A percentile compares a stretch with the other conserved stretches of the same genome.
Evolutionary conservation across 1,284 basidiomycete species (phyloP).

Genomic region (Ceratobasidium sp.): DNA sequence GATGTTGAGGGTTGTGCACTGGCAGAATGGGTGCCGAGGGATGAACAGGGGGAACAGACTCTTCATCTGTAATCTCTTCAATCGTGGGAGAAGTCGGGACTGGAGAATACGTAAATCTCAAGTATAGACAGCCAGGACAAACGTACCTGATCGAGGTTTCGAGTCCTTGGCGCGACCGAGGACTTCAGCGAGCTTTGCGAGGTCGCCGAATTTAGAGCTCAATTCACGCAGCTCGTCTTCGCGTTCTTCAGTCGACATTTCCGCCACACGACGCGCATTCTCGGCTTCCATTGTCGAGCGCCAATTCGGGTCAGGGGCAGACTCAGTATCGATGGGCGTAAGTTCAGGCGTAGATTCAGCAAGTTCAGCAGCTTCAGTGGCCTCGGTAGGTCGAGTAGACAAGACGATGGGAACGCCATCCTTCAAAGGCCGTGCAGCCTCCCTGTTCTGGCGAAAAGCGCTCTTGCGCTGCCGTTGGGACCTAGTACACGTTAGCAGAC

Average conservation of each 20-base stretch:
- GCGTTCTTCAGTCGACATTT: slow-evolving; percentile 65
- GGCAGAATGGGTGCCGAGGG: not conserved
- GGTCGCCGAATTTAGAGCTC: slow-evolving; percentile 68
- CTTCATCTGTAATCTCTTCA: slow-evolving; percentile 33
- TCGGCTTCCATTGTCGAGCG: slow-evolving; percentile 57
- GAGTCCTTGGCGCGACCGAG: slow-evolving; percentile 61
- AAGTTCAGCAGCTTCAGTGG: no score
- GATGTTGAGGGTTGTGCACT: slow-evolving; percentile 4
- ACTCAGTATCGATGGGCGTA: no score
- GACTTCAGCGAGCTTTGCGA: slow-evolving; percentile 66
- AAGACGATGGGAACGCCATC: slow-evolving; percentile 29
- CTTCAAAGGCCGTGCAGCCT: slow-evolving; percentile 26
- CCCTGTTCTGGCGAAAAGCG: slow-evolving; percentile 37
- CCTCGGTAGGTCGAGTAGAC: no score
- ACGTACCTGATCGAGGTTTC: slow-evolving; percentile 49
- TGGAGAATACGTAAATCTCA: slow-evolving; percentile 32
- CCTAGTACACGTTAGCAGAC: not conserved
- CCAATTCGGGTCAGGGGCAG: slow-evolving; percentile 52
- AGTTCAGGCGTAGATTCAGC: no score
- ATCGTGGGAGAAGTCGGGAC: slow-evolving; percentile 20
- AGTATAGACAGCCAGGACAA: not conserved
- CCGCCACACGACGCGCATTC: slow-evolving; percentile 60
- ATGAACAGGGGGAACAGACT: not conserved
- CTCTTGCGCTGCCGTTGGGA: slow-evolving; percentile 39
- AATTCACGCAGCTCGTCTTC: slow-evolving; percentile 67